These are phyloP conservation scores for Colletotrichum sublineola DNA, from an alignment of 2,329 filamentous ascomycete genomes.

Conservation along the genomic window DNA sequence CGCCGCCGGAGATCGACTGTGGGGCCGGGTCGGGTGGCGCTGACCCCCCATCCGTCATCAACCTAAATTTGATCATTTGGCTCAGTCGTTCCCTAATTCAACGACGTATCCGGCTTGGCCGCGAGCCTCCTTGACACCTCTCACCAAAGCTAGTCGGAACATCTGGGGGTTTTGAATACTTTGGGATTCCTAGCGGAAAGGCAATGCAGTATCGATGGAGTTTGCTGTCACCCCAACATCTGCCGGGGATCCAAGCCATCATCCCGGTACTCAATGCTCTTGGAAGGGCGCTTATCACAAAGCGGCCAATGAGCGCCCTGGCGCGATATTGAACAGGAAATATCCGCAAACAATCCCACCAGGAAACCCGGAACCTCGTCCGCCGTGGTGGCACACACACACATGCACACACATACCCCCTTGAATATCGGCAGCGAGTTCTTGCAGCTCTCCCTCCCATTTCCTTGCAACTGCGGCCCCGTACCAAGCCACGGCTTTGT, in stretches of 20 bases:
- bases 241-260: not conserved
- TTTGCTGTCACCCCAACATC: not conserved
- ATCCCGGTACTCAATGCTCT: not conserved
- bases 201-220: not conserved
- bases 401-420: not conserved
- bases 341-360: slow-evolving; percentile 27
- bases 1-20: not conserved
- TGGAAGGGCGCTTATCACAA: not conserved
- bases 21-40: not conserved
- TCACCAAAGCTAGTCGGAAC: not conserved
- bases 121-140: not conserved
- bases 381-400: slow-evolving; percentile 13
- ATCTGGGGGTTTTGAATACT: not conserved
- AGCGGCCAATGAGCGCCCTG: slow-evolving; percentile 7
- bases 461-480: not conserved
- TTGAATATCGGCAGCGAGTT: not conserved
- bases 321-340: slow-evolving; percentile 13
- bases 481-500: not conserved
- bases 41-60: slow-evolving; percentile 11
- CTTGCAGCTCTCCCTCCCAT: not conserved
- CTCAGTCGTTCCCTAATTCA: slow-evolving; percentile 19
- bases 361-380: slow-evolving; percentile 31
- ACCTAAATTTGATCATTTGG: slow-evolving; percentile 20
- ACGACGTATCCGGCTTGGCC: not conserved
- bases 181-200: no score